Conservation (phyloP, 2,329 filamentous ascomycete species). For the Stromatinia cepivora region DNA sequence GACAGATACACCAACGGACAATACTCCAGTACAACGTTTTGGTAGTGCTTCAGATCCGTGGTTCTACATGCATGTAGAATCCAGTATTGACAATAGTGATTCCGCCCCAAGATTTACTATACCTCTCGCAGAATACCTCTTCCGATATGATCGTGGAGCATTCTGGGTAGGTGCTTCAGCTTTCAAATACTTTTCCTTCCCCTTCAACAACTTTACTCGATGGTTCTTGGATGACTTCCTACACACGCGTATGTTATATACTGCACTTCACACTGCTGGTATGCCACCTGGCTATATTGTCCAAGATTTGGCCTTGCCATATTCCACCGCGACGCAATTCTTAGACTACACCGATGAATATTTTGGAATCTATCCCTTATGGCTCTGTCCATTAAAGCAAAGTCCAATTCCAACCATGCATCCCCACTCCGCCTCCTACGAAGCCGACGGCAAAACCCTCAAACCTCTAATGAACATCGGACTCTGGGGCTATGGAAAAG, state of each 20-base stretch:
- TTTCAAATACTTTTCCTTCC: constrained; percentile 60
- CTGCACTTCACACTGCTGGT: constrained; percentile 59
- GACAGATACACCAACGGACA: constrained; percentile 42
- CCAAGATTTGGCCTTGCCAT: constrained; percentile 62
- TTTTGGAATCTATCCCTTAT: constrained; percentile 55
- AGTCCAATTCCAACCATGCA: constrained; percentile 40
- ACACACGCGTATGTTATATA: constrained; percentile 62
- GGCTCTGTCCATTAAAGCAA: constrained; percentile 56
- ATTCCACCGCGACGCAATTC: constrained; percentile 51
- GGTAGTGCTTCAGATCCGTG: constrained; percentile 58
- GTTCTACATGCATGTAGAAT: constrained; percentile 63
- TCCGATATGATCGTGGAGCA: constrained; percentile 62
- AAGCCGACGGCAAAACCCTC: constrained; percentile 37
- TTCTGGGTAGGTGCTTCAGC: constrained; percentile 65
- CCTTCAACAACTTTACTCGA: constrained; percentile 60
- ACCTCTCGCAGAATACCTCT: constrained; percentile 55
- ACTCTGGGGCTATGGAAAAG: constrained; percentile 83
- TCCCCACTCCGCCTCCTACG: constrained; percentile 34
- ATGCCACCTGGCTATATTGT: constrained; percentile 58
- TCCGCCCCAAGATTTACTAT: constrained; percentile 43
- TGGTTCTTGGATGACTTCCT: constrained; percentile 61
- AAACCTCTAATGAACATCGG: constrained; percentile 60
- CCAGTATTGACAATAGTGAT: constrained; percentile 31
- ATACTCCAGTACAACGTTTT: constrained; percentile 46
- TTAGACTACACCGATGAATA: constrained; percentile 51